Base-by-base conservation (phyloP, 768 basidiomycete genomes). In the Mrakia frigida region DNA sequence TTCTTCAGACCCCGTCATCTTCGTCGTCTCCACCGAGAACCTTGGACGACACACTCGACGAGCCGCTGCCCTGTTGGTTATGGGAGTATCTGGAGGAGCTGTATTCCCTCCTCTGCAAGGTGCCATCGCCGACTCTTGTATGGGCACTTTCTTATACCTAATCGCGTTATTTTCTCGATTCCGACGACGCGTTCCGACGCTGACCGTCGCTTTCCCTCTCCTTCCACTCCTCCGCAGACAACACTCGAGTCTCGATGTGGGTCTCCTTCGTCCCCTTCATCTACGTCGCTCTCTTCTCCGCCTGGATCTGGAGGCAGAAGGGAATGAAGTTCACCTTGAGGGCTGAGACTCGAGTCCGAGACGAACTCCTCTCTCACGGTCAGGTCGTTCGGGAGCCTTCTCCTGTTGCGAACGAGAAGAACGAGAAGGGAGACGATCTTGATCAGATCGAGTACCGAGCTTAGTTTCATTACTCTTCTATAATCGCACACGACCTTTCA, bases 41-140 rank as follows among this genome's bases (percentile, higher is more conserved):
- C 80, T 83, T n/a, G 83, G 83, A 74, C 80, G 81, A 65, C 82
- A 83, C 81, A 83, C 83, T 59, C 79, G 82, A 77, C 80, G 83
- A 41, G 83, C 80, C 3, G 80, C 84, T 13, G 82, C 79, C 46
- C 79, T 84, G 71, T 79, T 84, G 37, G 81, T 82, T 67, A 80
- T 82, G 79, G 81, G 82, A 76, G 80, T 82, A 60, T 74, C 78
- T 53, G 81, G 82, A 74, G 81, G 82, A 74, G 82, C 83, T 50
- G 80, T 81, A 70, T 82, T 82, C 80, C 82, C 84, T 35, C 81
- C 83, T 2, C 80, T 82, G 70, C 83, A 84, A 78, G 83, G 82
- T 41, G 82, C 83, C 28, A 75, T 84, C 56, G 82, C 83, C 67
- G 71, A 72, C 3, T 39, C 39, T 28, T 56, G 43, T 46, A 18